These are phyloP conservation scores for Usnea hakonensis DNA, from an alignment of 495 filamentous ascomycete genomes.

Conservation along the genomic window DNA sequence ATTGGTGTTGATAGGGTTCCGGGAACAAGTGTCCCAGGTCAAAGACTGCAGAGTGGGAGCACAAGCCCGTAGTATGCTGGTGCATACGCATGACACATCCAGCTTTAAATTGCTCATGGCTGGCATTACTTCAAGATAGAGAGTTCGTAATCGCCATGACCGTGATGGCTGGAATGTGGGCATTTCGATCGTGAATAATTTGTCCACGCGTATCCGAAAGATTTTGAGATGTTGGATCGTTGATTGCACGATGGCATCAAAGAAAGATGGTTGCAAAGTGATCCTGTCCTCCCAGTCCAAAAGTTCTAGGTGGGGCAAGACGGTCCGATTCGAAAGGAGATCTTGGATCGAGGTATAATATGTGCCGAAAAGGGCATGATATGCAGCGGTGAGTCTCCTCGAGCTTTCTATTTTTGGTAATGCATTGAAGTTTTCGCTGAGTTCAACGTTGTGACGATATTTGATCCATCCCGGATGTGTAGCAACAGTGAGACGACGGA, in stretches of 20 bases:
- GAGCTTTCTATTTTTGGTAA: background rate
- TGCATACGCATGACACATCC: no score
- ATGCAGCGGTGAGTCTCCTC: background rate
- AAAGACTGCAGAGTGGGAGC: slow-evolving; percentile 6
- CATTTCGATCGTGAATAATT: background rate
- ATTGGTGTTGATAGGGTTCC: no score
- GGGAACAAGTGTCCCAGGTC: background rate
- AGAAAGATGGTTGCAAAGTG: slow-evolving; percentile 2
- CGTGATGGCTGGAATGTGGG: background rate
- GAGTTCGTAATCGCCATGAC: slow-evolving; percentile 1
- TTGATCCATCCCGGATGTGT: background rate
- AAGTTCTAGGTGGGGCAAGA: slow-evolving; percentile 12
- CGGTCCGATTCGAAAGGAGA: background rate
- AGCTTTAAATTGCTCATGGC: background rate
- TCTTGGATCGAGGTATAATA: background rate
- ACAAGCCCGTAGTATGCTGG: slow-evolving; percentile 6
- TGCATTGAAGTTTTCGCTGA: background rate
- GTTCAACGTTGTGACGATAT: background rate
- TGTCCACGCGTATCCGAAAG: background rate
- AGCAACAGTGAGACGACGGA: slow-evolving; percentile 3
- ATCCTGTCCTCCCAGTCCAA: slow-evolving; percentile 1
- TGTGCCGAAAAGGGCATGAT: background rate
- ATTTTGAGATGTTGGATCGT: slow-evolving; percentile 8
- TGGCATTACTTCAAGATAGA: background rate
- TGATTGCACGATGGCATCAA: background rate